Percentiles rank a stretch among this genome's conserved stretches.
Conservation (phyloP, 495 filamentous ascomycete genomes). For the Hyaloscypha bicolor region DNA sequence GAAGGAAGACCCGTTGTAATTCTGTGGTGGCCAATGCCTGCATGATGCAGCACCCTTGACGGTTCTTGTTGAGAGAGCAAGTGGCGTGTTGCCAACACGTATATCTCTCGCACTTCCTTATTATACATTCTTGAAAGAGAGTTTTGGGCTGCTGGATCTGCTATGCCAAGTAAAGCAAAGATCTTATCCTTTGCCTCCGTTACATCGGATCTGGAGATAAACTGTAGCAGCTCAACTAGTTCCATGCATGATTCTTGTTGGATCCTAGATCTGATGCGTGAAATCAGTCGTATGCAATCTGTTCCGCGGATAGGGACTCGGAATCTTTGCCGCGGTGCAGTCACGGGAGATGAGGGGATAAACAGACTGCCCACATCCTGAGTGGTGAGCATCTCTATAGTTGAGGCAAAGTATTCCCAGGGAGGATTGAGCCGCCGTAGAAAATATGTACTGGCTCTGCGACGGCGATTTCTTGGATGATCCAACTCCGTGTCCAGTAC, state of each 20-base stretch:
- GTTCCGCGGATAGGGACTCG: not conserved
- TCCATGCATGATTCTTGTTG: too few relatives aligned
- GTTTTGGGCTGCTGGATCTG: not conserved
- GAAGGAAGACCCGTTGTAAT: not conserved
- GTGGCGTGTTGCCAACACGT: not conserved
- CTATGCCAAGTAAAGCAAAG: not conserved
- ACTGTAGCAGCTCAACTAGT: too few relatives aligned
- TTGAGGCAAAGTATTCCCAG: not conserved
- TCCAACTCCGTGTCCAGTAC: slow-evolving; percentile 3
- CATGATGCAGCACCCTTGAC: not conserved
- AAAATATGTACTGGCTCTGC: not conserved
- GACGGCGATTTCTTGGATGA: slow-evolving; percentile 12
- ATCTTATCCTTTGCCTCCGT: not conserved
- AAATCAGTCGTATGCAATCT: not conserved
- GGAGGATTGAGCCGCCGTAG: not conserved
- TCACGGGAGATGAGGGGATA: not conserved
- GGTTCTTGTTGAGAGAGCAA: not conserved
- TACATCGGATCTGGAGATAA: not conserved
- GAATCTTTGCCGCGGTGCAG: not conserved
- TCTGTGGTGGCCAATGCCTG: not conserved
- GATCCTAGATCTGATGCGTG: too few relatives aligned
- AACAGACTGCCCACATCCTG: slow-evolving; percentile 1
- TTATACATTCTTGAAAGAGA: not conserved
- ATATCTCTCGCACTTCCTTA: not conserved
- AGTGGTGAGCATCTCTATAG: slow-evolving; percentile 2